Percentiles rank a stretch among this genome's conserved stretches.
Conservation (phyloP, 75 land plant species). For the Pinus tabuliformis region DNA sequence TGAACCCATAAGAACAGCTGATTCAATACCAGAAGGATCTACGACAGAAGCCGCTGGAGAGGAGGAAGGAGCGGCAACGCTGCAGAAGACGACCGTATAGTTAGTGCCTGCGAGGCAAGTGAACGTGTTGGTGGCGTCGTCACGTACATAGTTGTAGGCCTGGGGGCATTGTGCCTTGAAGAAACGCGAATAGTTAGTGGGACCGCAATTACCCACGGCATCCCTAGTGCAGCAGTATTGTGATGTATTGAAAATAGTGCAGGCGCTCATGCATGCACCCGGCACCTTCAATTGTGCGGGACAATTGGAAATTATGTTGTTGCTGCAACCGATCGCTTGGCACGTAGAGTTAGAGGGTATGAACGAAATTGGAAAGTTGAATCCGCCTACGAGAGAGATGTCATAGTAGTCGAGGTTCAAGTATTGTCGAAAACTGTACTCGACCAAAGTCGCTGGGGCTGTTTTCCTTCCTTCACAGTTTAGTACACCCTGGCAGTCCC, state of each 20-base stretch:
- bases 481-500: too few relatives aligned
- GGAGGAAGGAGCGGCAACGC: too few relatives aligned
- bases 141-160: constrained; percentile 29
- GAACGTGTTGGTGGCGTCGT: constrained; percentile 61
- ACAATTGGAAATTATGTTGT: constrained; percentile 53
- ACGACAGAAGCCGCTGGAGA: too few relatives aligned
- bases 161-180: constrained; percentile 67
- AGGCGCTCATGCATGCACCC: constrained; percentile 68
- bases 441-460: too few relatives aligned
- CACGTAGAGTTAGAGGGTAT: constrained; percentile 29
- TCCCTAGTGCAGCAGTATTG: constrained; percentile 58
- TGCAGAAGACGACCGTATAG: constrained; percentile 28
- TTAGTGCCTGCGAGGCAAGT: constrained; percentile 45
- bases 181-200: constrained; percentile 45
- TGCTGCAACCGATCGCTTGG: constrained; percentile 32
- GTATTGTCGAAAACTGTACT: too few relatives aligned
- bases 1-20: too few relatives aligned
- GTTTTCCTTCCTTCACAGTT: too few relatives aligned
- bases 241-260: constrained; percentile 44
- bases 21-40: too few relatives aligned
- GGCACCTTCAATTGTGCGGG: constrained; percentile 44
- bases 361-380: constrained; percentile 48
- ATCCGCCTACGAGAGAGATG: constrained; percentile 70
- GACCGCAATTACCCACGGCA: constrained; percentile 31
- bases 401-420: constrained; percentile 10